Evolutionary conservation across 1,139 yeast genomes (phyloP), one percentile per base, ranked within the genome.

Genomic region (Taphrina deformans): DNA sequence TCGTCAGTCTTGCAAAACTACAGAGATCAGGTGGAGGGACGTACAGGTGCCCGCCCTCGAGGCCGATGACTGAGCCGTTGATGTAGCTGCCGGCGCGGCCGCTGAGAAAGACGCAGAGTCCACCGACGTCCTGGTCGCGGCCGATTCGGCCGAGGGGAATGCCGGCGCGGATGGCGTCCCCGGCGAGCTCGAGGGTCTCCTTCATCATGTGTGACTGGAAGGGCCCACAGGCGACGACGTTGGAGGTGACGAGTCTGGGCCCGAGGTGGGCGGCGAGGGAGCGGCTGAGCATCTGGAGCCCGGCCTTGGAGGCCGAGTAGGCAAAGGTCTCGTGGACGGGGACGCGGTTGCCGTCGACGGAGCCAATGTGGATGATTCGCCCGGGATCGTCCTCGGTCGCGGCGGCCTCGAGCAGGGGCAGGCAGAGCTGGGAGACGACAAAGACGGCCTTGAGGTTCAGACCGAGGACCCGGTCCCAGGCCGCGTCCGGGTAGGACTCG

Each of bases 131-230:
- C 65, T 82, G 82, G 70, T 82, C 81, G 59, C 71, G 78, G 4
- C 95, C 95, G 67, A 87, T 79, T 73, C 95, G 80, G 60, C 79
- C 79, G 71, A 87, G 79, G 14, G 93, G 93, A 75, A 71, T 55
- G 31, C 73, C 74, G 21, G 76, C 78, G 61, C 75, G 73, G 77
- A 83, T 79, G 2, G 78, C 72, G 1, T 81, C 82, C 23, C 91
- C 92, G 59, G 74, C 71, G 59, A 76, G 77, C 52, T 79, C 81
- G 65, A 88, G 76, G 65, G 88, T 72, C 0, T 91, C 93, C 67
- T 83, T 80, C 55, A 91, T 82, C 93, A 88, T 87, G 75, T 86
- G 56, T 87, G 38, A 88, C 80, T 89, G 89, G 82, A 88, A 85
- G 74, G 86, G 88, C 0, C 95, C 95, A 44, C 93, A 93, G 12